A percentile compares a stretch with the other conserved stretches of the same genome.
These are phyloP conservation scores for Chlamydomonas urium DNA, from an alignment of 139 green algal species.

Conservation along the genomic window DNA sequence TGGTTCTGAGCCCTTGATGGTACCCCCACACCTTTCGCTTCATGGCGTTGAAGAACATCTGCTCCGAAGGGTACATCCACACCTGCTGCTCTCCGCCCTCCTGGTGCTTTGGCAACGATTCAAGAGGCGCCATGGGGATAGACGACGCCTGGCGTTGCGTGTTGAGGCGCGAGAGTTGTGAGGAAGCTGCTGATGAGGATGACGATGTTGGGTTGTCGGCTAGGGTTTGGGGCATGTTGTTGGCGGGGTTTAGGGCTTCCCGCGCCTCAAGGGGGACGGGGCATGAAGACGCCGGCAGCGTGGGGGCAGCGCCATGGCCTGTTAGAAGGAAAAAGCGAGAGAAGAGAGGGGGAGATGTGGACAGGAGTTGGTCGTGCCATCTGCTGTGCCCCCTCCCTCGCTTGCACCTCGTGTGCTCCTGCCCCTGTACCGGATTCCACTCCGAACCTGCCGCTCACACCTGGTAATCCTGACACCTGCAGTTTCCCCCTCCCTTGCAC, in stretches of 20 bases:
- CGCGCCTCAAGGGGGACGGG: neutral
- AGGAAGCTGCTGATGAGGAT: neutral
- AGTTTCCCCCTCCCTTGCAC: no score
- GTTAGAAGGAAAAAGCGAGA: no score
- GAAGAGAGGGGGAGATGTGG: no score
- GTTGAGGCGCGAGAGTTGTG: no score
- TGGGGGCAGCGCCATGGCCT: no score
- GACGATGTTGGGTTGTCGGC: neutral
- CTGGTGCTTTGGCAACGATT: constrained; percentile 5
- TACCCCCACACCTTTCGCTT: constrained; percentile 67
- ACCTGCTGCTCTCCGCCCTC: constrained; percentile 19
- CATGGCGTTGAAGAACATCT: constrained; percentile 96
- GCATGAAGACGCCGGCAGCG: neutral
- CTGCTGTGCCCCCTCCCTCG: no score
- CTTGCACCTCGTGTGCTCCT: no score
- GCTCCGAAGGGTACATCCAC: constrained; percentile 84
- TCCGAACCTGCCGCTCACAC: no score
- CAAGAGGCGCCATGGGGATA: neutral
- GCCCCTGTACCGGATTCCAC: no score
- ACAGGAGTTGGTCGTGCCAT: no score
- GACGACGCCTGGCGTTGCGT: neutral
- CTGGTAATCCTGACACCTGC: no score
- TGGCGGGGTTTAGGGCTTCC: constrained; percentile 1
- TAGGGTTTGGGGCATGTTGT: neutral
- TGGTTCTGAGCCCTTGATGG: no score